Evolutionary conservation across 352 stramenopile genomes (phyloP), one percentile per base, ranked within the genome.

Genomic region (Thraustotheca clavata): DNA sequence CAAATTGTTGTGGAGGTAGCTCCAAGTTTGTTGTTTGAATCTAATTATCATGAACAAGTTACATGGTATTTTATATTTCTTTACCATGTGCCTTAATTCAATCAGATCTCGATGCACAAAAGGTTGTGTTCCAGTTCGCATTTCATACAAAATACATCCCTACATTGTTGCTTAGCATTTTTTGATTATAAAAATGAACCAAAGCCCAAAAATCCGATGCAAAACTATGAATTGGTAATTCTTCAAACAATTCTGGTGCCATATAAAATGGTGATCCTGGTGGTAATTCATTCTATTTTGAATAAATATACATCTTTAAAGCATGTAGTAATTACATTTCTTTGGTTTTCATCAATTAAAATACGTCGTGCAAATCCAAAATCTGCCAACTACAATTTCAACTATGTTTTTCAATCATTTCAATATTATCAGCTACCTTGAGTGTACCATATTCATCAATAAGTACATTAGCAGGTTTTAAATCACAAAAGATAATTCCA

Each of bases 401-500:
- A 62, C 24, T 18, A 26, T 9, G 14, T 2, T 11, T n/a, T n/a
- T n/a, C n/a, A n/a, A 2, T 18, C 46, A 11, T 26, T 70, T 14
- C 11, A 62, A 32, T 49, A 29, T 18, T 35, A 14, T 18, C 32
- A 67, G 55, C 3, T 12, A 85, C 80, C 72, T 97, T 97, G 2
- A 97, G 71, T 22, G 93, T 94, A 8, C 91, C 91, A 57, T 90
- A 96, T 59, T 97, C 90, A 61, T 98, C 91, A 39, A 98, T 88
- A 18, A 97, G 76, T 11, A 97, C 73, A 60, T 96, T 97, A 35
- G 82, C 79, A 29, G 90, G 90, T 57, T 95, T 95, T 46, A 98
- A 67, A 68, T 97, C 90, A 62, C 90, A 95, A 71, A 91, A 96
- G 33, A 98, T 69, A 60, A 96, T 85, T 38, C 89, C 77, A 31